Evolutionary conservation across 2,329 filamentous ascomycete genomes (phyloP), one percentile per base, ranked within the genome.

Genomic region (Bipolaris oryzae): DNA sequence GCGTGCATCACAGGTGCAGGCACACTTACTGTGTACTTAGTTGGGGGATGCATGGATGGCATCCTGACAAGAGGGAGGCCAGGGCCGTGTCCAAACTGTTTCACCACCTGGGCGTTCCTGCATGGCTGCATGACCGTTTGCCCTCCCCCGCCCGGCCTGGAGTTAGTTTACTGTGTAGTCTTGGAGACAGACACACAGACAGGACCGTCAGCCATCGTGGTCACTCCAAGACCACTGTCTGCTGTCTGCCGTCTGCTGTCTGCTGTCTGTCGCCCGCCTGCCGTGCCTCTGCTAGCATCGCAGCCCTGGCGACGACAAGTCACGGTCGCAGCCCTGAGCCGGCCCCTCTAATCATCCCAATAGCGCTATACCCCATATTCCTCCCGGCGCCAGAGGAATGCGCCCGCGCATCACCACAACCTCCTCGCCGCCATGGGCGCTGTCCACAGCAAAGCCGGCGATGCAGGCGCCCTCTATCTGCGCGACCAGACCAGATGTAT

Each of bases 401-500:
- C 60, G 64, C 57, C 59, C 58, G 64, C 65, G 67, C 69, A 63
- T 60, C 61, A 55, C 62, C 45, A 51, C 62, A 50, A 61, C 58
- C 52, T 60, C 62, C 55, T 64, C 70, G 61, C 61, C 34, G 72
- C 66, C 63, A 99, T 99, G 95, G 95, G 95, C 74, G 92, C 90
- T 81, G 88, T 97, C 78, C 89, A 87, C 77, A 97, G 93, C 83
- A 90, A 88, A 78, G 87, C 89, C 71, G 93, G 67, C 53, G 93
- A 97, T 72, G 90, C 87, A 75, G 84, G 87, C 68, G 80, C 86
- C 70, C 81, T 98, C 75, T 96, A 90, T 77, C 82, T 98, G 74
- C 89, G 90, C 80, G 95, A 99, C 76, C 95, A 96, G 82, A 91
- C 86, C 76, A 88, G 92, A 84, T 87, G 95, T 98, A 84, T 75